Conservation (phyloP, 768 basidiomycete species). For the Mycena pura region DNA sequence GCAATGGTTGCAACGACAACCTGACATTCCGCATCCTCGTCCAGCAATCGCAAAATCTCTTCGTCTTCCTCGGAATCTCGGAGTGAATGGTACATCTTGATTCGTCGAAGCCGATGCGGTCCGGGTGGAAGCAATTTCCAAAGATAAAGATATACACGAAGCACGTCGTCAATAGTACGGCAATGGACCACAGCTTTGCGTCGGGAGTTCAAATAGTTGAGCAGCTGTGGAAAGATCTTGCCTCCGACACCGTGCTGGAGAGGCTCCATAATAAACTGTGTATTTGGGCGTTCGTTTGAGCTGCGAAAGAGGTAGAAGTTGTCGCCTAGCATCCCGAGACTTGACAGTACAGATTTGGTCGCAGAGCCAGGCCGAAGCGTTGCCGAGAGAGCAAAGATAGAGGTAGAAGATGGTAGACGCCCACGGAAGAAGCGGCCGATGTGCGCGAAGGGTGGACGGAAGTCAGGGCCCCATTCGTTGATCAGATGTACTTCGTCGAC, state of each 20-base stretch:
- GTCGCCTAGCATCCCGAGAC: neutral
- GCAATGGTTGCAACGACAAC: slow-evolving; percentile 7
- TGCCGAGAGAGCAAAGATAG: neutral
- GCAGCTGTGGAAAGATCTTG: neutral
- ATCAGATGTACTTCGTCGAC: slow-evolving; percentile 4
- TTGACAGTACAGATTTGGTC: neutral
- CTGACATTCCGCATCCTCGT: neutral
- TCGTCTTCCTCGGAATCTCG: neutral
- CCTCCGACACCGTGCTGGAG: neutral
- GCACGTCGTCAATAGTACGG: neutral
- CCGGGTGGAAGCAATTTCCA: neutral
- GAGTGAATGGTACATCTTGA: neutral
- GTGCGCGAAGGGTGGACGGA: neutral
- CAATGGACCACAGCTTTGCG: slow-evolving; percentile 4
- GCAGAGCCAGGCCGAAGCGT: neutral
- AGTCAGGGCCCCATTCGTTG: neutral
- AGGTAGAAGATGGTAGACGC: neutral
- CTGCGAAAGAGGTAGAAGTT: neutral
- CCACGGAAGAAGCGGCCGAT: neutral
- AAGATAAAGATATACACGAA: slow-evolving; percentile 3
- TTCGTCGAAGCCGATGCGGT: neutral
- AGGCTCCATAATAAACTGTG: neutral
- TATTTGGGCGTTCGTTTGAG: neutral
- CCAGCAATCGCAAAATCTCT: neutral
- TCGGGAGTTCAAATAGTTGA: slow-evolving; percentile 1